These are phyloP conservation scores for Dalechampia spathulata DNA, from an alignment of 441 rosid species.

Conservation along the genomic window DNA sequence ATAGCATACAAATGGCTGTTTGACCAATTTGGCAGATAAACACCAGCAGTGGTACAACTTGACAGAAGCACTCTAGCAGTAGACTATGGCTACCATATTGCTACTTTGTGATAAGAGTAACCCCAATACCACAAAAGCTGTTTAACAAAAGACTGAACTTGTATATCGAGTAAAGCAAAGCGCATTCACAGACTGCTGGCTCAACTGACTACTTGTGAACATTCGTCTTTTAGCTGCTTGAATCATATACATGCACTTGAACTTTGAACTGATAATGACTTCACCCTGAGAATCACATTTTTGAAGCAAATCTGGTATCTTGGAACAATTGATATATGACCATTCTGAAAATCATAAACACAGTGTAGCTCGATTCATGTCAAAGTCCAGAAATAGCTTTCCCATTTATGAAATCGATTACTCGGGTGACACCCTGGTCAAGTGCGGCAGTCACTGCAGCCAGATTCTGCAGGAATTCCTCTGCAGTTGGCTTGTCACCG, in stretches of 20 bases:
- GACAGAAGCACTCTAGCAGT: too few relatives aligned
- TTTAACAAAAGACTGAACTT: background rate
- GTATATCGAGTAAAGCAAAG: background rate
- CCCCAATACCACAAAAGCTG: too few relatives aligned
- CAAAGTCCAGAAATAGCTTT: slow-evolving; percentile 64
- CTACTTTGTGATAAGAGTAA: too few relatives aligned
- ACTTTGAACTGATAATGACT: background rate
- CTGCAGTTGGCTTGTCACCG: slow-evolving; percentile 83
- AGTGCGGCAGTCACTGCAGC: slow-evolving; percentile 68
- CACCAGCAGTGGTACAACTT: background rate
- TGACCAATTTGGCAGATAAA: background rate
- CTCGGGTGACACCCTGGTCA: slow-evolving; percentile 50
- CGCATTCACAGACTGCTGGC: background rate
- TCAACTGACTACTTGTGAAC: background rate
- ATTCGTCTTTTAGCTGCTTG: background rate
- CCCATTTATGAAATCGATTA: slow-evolving; percentile 64
- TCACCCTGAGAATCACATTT: slow-evolving; percentile 10
- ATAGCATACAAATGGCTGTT: background rate
- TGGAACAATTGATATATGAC: background rate
- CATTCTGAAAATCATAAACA: slow-evolving; percentile 2
- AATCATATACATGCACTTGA: background rate
- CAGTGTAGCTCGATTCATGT: slow-evolving; percentile 8
- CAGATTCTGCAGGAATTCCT: slow-evolving; percentile 80
- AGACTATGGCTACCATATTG: too few relatives aligned
- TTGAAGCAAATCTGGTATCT: background rate